Base-by-base conservation (phyloP, 495 filamentous ascomycete genomes). In the Neurospora sp. region DNA sequence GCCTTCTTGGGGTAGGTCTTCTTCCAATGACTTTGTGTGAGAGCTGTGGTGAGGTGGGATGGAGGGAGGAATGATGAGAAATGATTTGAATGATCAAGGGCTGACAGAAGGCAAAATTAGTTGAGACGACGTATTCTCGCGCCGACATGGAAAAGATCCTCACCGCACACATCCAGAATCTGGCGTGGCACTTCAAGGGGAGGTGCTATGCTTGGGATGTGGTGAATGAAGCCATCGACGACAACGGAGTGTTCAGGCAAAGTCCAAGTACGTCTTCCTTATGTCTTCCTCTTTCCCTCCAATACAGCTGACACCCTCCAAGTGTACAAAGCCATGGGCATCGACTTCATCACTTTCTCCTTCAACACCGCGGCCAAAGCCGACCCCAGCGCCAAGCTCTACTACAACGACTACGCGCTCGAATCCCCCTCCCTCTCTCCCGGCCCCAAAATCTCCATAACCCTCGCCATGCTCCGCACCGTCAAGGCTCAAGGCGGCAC, bases 401-500 rank as follows among this genome's bases (percentile, higher is more conserved):
- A 90, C 81, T 89, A 90, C 82, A 91, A 92, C 78, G 88, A 90
- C 80, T 90, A 89, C 80, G 86, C 86, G 75, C 85, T 90, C 75
- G 87, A 89, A 76, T 73, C 72, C 5, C 78, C 77, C 71, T 79
- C 82, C 40, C 84, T 85, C 53, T 74, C 81, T 73, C 27, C 53
- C 1, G 53, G 53, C 0, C 53, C 53, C 12, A 90, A 90, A 76
- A 79, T 84, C n/a, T 75, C 77, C 44, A 80, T 79, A 14, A 83
- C 86, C 3, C 74, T 85, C 38, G 71, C 76, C 20, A 77, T 89
- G 68, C 80, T 89, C 71, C 75, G 76, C 40, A 76, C 82, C 3
- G 74, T 88, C 38, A 78, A 83, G 69, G 75, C 76, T 38, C 80
- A 81, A 7, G 84, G 84, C 53, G 80, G 85, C 37, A 84, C 81